Base-by-base conservation (phyloP, 1,284 basidiomycete genomes). In the Ceratobasidium sp. region DNA sequence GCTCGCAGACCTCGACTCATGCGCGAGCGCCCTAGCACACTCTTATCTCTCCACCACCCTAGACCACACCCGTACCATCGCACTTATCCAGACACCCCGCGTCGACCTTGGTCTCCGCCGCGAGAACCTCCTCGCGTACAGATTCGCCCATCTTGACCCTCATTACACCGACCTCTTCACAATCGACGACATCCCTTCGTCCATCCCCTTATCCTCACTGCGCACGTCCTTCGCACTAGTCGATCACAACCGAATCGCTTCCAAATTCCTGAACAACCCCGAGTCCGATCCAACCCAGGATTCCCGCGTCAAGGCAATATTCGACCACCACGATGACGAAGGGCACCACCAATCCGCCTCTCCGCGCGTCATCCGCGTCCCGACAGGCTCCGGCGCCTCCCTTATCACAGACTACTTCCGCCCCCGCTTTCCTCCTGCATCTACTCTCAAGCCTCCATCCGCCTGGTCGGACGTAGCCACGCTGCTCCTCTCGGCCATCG, bases 291-390 rank as follows among this genome's bases (percentile, higher is more conserved):
- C 36, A 11, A 11, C 36, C 6, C 36, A 41, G 11, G 36, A 41
- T 11, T 81, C 86, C 6, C 80, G 82, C 29, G 77, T 79, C 7
- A 82, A 83, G 9, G 95, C 99, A 4, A 85, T 89, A 0, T 84
- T 99, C n/a, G 97, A 99, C 82, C 97, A 99, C 81, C 97, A 99
- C 82, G 90, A 88, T 53, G 96, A 99, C 82, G 96, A 97, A 78
- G 87, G 87, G 0, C 83, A 87, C 1, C 89, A 97, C 81, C 80
- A 80, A 5, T 74, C 79, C 45, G 94, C 95, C 0, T 81, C 86
- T 11, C 90, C 93, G 1, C 88, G 96, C 22, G 82, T 89, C 66
- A 87, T 98, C 73, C 81, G 83, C 53, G 81, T 83, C 22, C 87
- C 89, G 0, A 89, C 89, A 0, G 96, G 96, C 2, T 95, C 93